Base-by-base conservation (phyloP, 2,329 filamentous ascomycete species). In the Penicillium crustosum region DNA sequence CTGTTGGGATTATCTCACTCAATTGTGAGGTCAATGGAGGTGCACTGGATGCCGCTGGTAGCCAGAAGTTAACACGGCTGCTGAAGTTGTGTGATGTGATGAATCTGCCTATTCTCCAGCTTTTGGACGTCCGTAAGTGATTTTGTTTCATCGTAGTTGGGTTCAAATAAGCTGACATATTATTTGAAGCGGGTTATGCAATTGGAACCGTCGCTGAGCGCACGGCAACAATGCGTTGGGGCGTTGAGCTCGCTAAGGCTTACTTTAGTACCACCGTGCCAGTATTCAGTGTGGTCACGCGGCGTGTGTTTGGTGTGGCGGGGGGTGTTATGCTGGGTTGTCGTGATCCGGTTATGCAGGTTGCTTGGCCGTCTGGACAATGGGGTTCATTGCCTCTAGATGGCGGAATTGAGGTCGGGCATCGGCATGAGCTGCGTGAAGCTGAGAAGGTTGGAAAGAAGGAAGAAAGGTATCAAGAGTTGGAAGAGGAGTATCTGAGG, bases 21-120 rank as follows among this genome's bases (percentile, higher is more conserved):
- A 31, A 31, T 13, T 31, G 31, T 31, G 31, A 31, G 12, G 31
- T 31, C 4, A 31, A 31, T 6, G 31, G 31, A 31, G 31, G 31
- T 31, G 31, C 31, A 31, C 12, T 31, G 31, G 31, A 31, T 13
- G 31, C 31, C 1, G 31, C 31, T 31, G 31, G 31, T 5, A 31
- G 31, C 5, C 31, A 31, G 31, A 31, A 31, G 31, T 76, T 87
- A 21, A 82, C 80, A 0, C 76, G 83, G 2, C 79, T 86, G 69
- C 72, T 88, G 36, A 87, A 87, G 65, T 80, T 88, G 65, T 83
- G 84, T 60, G 86, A 88, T 65, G 79, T 87, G 43, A 86, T 88
- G 76, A 88, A 88, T 60, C 73, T 88, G 3, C 86, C 86, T 0
- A 75, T 87, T 4, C 57, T 88, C 8, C 86, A 88, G 66, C 87